phyloP scores from a whole-genome alignment of 2,329 filamentous ascomycete species.

The Fusarium hostae region DNA sequence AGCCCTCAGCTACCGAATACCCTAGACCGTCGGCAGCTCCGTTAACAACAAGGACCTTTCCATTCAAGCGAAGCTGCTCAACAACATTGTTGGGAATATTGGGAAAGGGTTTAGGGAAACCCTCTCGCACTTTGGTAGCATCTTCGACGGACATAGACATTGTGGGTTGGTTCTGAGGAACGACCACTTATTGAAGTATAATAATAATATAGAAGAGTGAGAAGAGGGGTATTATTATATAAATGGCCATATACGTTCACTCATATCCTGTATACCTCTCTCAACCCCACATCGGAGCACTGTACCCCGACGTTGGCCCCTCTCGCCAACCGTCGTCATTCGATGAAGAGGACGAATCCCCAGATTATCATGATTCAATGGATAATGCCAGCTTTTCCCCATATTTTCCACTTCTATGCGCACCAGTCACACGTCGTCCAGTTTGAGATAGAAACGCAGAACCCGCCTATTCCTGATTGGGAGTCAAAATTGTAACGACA shows the following conservation, averaged over 20 bases:
- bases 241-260: neutral
- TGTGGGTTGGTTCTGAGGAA: neutral
- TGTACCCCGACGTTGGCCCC: constrained; percentile 2
- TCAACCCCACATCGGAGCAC: constrained; percentile 26
- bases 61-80: constrained; percentile 56
- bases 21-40: constrained; percentile 60
- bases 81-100: constrained; percentile 52
- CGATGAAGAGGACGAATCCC: neutral
- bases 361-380: neutral
- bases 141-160: constrained; percentile 47
- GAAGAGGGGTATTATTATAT: constrained; percentile 19
- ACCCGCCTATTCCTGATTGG: neutral
- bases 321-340: neutral
- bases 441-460: too few species aligned
- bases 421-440: constrained; percentile 3
- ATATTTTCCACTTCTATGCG: neutral
- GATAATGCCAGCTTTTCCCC: neutral
- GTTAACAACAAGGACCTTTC: constrained; percentile 56
- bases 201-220: neutral
- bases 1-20: constrained; percentile 55
- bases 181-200: neutral
- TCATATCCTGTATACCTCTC: neutral
- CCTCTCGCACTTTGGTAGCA: constrained; percentile 32
- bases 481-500: neutral
- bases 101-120: constrained; percentile 43